These are phyloP conservation scores for Chiua sp. DNA, from an alignment of 1,284 basidiomycete species.

Conservation along the genomic window DNA sequence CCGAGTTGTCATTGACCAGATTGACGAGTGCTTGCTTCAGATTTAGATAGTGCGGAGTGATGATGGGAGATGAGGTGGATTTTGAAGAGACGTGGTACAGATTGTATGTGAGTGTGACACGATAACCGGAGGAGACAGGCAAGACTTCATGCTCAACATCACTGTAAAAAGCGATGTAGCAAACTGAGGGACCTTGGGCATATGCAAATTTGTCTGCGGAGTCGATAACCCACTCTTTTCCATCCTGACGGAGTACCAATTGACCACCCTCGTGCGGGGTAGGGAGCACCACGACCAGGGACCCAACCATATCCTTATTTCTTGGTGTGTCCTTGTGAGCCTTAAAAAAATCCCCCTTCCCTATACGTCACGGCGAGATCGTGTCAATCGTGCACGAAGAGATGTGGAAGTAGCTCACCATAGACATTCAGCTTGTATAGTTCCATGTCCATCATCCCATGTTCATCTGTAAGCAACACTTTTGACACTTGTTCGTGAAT, in stretches of 20 bases:
- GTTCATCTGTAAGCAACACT: slow-evolving; percentile 38
- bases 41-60: not conserved
- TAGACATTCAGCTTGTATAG: slow-evolving; percentile 46
- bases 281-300: slow-evolving; percentile 47
- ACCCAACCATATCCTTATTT: slow-evolving; percentile 41
- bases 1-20: slow-evolving; percentile 39
- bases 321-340: slow-evolving; percentile 40
- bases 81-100: slow-evolving; percentile 29
- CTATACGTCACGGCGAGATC: slow-evolving; percentile 3
- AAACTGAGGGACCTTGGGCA: slow-evolving; percentile 15
- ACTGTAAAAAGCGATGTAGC: slow-evolving; percentile 41
- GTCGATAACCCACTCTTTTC: slow-evolving; percentile 37
- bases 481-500: slow-evolving; percentile 18
- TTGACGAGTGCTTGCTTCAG: slow-evolving; percentile 30
- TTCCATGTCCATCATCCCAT: slow-evolving; percentile 43
- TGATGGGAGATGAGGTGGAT: slow-evolving; percentile 8
- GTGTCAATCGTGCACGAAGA: not conserved
- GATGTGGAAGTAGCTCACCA: slow-evolving; percentile 29
- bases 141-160: slow-evolving; percentile 49
- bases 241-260: not conserved
- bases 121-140: slow-evolving; percentile 43
- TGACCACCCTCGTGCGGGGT: slow-evolving; percentile 45
- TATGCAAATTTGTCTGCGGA: slow-evolving; percentile 3
- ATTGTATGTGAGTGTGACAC: slow-evolving; percentile 49
- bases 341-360: slow-evolving; percentile 26